phyloP scores from a whole-genome alignment of 1,284 basidiomycete species.

The Austroboletus niveus region DNA sequence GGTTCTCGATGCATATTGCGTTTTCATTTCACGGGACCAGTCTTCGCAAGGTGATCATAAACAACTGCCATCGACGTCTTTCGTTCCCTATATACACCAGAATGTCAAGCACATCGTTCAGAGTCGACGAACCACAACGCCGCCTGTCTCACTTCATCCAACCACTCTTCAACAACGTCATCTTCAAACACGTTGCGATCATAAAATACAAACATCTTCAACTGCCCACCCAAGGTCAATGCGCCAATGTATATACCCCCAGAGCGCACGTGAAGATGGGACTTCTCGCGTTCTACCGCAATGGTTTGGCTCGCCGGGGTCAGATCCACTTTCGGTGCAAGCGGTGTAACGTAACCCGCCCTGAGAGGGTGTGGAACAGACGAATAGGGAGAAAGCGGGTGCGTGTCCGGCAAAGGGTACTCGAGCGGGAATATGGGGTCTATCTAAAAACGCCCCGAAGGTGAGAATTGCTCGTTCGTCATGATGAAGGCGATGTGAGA shows the following conservation, averaged over 20 bases:
- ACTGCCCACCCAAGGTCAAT: background rate
- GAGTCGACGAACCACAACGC: slow-evolving; percentile 38
- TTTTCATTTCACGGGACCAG: too few relatives aligned
- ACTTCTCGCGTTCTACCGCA: slow-evolving; percentile 9
- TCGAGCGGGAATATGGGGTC: background rate
- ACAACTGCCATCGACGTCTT: too few relatives aligned
- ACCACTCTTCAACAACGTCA: slow-evolving; percentile 40
- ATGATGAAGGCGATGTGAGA: background rate
- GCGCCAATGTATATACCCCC: slow-evolving; percentile 50
- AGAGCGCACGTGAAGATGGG: slow-evolving; percentile 42
- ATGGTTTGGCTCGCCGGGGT: slow-evolving; percentile 2
- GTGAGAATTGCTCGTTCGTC: background rate
- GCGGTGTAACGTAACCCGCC: background rate
- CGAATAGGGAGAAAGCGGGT: background rate
- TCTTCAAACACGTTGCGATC: slow-evolving; percentile 44
- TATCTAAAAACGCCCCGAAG: background rate
- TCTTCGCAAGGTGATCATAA: too few relatives aligned
- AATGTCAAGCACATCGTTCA: background rate
- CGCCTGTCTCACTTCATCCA: slow-evolving; percentile 40
- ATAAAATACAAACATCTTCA: slow-evolving; percentile 38
- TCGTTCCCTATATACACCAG: too few relatives aligned
- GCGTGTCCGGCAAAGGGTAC: background rate
- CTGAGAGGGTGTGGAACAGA: background rate
- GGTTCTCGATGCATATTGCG: too few relatives aligned
- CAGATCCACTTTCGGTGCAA: background rate